Evolutionary conservation across 1,284 basidiomycete genomes (phyloP).

Genomic region (Dichomitus squalens): DNA sequence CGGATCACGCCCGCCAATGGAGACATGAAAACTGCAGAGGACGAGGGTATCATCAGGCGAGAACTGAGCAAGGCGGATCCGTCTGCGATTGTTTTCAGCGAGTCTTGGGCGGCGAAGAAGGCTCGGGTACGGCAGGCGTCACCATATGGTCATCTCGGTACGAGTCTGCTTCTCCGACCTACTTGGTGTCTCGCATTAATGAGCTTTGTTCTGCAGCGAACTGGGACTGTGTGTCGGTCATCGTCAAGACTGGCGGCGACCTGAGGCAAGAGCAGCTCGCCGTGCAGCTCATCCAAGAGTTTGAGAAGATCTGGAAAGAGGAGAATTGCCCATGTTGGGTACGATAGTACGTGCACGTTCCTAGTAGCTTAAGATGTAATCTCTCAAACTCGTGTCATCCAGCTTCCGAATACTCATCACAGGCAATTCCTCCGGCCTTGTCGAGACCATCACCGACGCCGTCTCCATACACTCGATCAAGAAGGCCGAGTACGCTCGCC

Average conservation of each 20-base stretch:
- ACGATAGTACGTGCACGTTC: slow-evolving; percentile 70
- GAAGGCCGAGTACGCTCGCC: slow-evolving; percentile 94
- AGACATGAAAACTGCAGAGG: slow-evolving; percentile 72
- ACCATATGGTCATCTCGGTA: slow-evolving; percentile 94
- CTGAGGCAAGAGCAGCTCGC: slow-evolving; percentile 97
- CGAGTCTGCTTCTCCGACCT: slow-evolving; percentile 27
- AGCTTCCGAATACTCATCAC: slow-evolving; percentile 88
- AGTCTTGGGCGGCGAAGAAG: slow-evolving; percentile 96
- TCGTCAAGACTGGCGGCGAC: slow-evolving; percentile 98
- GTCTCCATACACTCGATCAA: slow-evolving; percentile 99
- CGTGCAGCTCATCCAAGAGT: slow-evolving; percentile 92
- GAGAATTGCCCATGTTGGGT: slow-evolving; percentile 91
- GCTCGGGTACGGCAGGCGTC: slow-evolving; percentile 89
- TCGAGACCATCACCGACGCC: slow-evolving; percentile 95
- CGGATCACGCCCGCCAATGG: slow-evolving; percentile 46
- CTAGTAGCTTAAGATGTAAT: background rate
- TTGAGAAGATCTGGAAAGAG: slow-evolving; percentile 94
- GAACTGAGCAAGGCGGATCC: slow-evolving; percentile 98
- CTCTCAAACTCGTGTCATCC: background rate
- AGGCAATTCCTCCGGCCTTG: slow-evolving; percentile 89
- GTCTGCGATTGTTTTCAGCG: slow-evolving; percentile 91
- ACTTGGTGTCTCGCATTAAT: slow-evolving; percentile 1
- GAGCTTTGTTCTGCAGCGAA: slow-evolving; percentile 44
- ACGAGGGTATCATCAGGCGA: slow-evolving; percentile 89
- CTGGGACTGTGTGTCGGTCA: slow-evolving; percentile 92